Conservation (phyloP, 75 land plant genomes). For the Cunninghamia lanceolata region DNA sequence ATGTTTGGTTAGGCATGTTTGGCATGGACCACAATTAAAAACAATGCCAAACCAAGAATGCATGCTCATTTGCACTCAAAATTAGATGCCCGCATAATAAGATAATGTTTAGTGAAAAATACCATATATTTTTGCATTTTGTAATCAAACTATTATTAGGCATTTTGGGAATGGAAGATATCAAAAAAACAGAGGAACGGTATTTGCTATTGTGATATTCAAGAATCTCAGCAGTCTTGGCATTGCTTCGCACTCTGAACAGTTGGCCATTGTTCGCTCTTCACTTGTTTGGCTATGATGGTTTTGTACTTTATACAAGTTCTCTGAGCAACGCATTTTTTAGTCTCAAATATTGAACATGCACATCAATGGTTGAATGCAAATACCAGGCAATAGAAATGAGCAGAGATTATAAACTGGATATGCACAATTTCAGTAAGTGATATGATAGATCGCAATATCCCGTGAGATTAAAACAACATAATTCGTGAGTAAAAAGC, state of each 20-base stretch:
- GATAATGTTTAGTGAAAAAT: background rate
- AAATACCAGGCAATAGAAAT: background rate
- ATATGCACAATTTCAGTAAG: background rate
- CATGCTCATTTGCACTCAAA: background rate
- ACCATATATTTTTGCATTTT: background rate
- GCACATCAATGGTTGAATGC: background rate
- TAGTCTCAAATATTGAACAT: background rate
- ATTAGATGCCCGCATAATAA: too few relatives aligned
- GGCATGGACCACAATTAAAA: too few relatives aligned
- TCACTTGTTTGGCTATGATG: background rate
- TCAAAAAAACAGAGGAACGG: background rate
- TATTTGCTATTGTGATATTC: background rate
- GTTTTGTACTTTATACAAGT: background rate
- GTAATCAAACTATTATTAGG: background rate
- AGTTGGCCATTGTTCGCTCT: background rate
- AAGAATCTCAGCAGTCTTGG: background rate
- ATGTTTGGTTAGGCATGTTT: too few relatives aligned
- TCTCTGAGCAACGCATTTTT: background rate
- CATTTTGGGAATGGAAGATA: background rate
- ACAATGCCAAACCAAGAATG: too few relatives aligned
- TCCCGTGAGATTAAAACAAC: background rate
- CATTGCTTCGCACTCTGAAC: background rate
- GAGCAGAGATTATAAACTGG: background rate
- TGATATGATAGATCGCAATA: background rate
- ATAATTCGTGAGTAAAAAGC: background rate